Evolutionary conservation across 31 red algal species (phyloP).

Genomic region (Asparagopsis taxiformis): DNA sequence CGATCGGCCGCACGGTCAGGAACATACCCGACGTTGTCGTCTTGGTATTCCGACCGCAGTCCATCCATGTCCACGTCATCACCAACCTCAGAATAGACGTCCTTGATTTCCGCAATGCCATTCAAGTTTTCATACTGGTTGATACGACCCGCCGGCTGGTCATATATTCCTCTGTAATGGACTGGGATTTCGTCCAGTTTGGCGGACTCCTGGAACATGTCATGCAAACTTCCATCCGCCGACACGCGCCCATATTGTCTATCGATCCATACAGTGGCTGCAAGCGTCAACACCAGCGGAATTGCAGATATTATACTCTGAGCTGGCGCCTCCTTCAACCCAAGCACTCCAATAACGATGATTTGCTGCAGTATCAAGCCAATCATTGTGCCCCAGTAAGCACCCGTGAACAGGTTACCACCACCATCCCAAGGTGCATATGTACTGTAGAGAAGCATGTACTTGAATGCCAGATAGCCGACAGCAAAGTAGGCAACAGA

Average conservation of each 20-base stretch:
- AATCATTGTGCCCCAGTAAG: slow-evolving; percentile 49
- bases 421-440: slow-evolving; percentile 42
- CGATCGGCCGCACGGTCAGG: slow-evolving; percentile 50
- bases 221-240: slow-evolving; percentile 43
- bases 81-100: slow-evolving; percentile 28
- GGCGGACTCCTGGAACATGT: slow-evolving; percentile 42
- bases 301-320: slow-evolving; percentile 39
- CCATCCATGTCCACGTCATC: slow-evolving; percentile 27
- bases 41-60: slow-evolving; percentile 37
- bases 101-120: slow-evolving; percentile 29
- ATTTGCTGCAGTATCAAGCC: slow-evolving; percentile 62
- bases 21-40: slow-evolving; percentile 57
- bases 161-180: slow-evolving; percentile 26
- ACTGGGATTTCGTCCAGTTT: slow-evolving; percentile 50
- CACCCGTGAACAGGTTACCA: slow-evolving; percentile 47
- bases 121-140: slow-evolving; percentile 49
- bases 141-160: slow-evolving; percentile 20
- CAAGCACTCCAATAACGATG: slow-evolving; percentile 49
- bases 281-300: slow-evolving; percentile 34
- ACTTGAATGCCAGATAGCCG: slow-evolving; percentile 23
- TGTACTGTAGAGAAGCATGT: slow-evolving; percentile 37
- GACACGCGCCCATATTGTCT: slow-evolving; percentile 42
- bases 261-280: slow-evolving; percentile 18
- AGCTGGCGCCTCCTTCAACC: slow-evolving; percentile 43
- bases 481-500: slow-evolving; percentile 39